phyloP scores from a whole-genome alignment of 805 yeast genomes.

The Metschnikowia gruessii region DNA sequence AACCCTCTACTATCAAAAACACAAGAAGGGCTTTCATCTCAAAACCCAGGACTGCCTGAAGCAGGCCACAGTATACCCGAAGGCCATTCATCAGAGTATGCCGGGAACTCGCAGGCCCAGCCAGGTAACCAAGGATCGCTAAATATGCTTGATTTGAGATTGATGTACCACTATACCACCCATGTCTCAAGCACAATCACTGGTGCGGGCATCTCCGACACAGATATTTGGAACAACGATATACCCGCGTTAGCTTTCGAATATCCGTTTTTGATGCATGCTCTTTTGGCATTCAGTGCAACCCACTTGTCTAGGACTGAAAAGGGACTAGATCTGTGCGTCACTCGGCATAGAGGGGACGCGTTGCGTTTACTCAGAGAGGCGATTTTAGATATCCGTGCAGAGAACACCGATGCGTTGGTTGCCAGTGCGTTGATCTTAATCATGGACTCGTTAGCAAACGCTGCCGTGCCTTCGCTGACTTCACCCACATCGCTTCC shows the following conservation, averaged over 20 bases:
- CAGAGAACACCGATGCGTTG: conserved; percentile 86
- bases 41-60: not conserved
- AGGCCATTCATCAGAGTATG: not conserved
- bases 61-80: not conserved
- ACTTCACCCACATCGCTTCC: conserved; percentile 61
- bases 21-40: not conserved
- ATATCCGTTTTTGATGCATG: conserved; percentile 89
- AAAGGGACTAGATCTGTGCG: conserved; percentile 73
- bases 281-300: conserved; percentile 86
- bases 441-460: conserved; percentile 91
- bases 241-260: conserved; percentile 87
- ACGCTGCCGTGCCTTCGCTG: conserved; percentile 64
- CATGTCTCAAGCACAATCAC: conserved; percentile 85
- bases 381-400: conserved; percentile 78
- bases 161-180: conserved; percentile 85
- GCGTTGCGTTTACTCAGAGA: conserved; percentile 78
- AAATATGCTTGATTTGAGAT: conserved; percentile 71
- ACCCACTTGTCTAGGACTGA: conserved; percentile 82
- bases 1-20: conserved; percentile 1
- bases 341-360: conserved; percentile 83
- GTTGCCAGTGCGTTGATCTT: conserved; percentile 88
- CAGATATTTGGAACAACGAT: conserved; percentile 81
- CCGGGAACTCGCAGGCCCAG: not conserved
- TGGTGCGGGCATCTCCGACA: conserved; percentile 85
- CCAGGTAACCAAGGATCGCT: conserved; percentile 23